Percentiles rank a stretch among this genome's conserved stretches.
These are phyloP conservation scores for Penium margaritaceum DNA, from an alignment of 139 green algal species.

Conservation along the genomic window DNA sequence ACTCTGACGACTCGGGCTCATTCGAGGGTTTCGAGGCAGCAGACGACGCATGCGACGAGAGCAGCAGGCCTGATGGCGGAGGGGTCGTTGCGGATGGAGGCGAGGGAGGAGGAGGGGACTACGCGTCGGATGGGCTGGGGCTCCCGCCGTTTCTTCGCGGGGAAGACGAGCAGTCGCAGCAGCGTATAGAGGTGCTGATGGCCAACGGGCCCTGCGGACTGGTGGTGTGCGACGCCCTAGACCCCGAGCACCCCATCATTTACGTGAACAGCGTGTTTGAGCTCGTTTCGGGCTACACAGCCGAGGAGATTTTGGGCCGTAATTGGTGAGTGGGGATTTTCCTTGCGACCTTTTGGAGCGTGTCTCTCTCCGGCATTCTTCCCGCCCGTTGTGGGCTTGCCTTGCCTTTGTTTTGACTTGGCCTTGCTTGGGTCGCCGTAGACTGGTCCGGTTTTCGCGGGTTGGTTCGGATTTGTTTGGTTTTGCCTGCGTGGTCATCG, in stretches of 20 bases:
- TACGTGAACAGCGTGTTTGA: conserved; percentile 9
- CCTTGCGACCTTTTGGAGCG: too few species aligned
- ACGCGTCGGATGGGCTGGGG: background rate
- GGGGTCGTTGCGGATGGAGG: too few species aligned
- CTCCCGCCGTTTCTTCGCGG: background rate
- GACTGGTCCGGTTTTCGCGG: too few species aligned
- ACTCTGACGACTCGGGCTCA: background rate
- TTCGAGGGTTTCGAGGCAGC: background rate
- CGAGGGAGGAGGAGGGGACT: background rate
- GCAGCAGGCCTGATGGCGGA: background rate
- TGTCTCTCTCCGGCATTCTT: too few species aligned
- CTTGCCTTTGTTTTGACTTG: too few species aligned
- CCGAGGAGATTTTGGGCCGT: background rate
- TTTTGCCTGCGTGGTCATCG: too few species aligned
- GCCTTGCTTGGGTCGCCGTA: too few species aligned
- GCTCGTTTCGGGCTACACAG: background rate
- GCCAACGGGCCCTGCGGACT: background rate
- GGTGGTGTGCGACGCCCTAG: background rate
- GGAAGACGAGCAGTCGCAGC: background rate
- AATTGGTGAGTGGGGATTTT: too few species aligned
- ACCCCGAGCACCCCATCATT: background rate
- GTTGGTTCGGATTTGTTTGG: too few species aligned
- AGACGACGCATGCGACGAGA: background rate
- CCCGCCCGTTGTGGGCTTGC: too few species aligned
- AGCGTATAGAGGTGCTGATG: background rate